Evolutionary conservation across 495 filamentous ascomycete genomes (phyloP).

Genomic region (Elasticomyces elasticus): DNA sequence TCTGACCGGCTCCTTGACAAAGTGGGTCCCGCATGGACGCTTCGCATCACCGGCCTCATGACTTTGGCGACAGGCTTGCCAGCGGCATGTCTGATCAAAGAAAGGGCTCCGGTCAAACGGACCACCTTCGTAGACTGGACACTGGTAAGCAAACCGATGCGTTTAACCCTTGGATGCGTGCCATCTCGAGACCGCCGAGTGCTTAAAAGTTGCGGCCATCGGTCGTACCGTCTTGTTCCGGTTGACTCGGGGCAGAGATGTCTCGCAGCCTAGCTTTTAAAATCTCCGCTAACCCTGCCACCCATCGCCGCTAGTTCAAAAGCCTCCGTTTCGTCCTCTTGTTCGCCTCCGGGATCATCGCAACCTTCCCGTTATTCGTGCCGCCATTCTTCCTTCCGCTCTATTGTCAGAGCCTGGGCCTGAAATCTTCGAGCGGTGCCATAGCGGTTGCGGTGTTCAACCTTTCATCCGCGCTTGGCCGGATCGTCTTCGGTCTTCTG

Average conservation of each 20-base stretch:
- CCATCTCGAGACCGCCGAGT: too few species aligned
- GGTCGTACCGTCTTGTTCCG: too few species aligned
- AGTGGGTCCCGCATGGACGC: constrained; percentile 32
- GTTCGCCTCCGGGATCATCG: neutral
- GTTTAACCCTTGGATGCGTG: too few species aligned
- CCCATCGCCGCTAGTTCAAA: too few species aligned
- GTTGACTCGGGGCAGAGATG: too few species aligned
- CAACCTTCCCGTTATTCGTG: neutral
- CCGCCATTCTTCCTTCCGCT: neutral
- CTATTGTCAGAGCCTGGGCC: neutral
- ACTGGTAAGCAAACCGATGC: too few species aligned
- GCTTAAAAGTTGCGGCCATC: too few species aligned
- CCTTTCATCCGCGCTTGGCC: neutral
- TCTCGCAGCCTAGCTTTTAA: too few species aligned
- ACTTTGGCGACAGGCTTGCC: constrained; percentile 43
- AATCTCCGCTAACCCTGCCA: too few species aligned
- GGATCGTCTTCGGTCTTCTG: neutral
- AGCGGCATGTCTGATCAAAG: constrained; percentile 48
- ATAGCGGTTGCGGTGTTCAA: neutral
- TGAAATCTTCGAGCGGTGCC: neutral
- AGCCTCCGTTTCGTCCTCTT: constrained; percentile 17
- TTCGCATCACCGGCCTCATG: constrained; percentile 42
- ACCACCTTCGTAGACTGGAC: neutral
- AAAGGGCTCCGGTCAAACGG: constrained; percentile 29
- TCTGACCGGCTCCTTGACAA: neutral